These are phyloP conservation scores for Pseudogymnoascus sp. DNA, from an alignment of 2,329 filamentous ascomycete species.

Conservation along the genomic window DNA sequence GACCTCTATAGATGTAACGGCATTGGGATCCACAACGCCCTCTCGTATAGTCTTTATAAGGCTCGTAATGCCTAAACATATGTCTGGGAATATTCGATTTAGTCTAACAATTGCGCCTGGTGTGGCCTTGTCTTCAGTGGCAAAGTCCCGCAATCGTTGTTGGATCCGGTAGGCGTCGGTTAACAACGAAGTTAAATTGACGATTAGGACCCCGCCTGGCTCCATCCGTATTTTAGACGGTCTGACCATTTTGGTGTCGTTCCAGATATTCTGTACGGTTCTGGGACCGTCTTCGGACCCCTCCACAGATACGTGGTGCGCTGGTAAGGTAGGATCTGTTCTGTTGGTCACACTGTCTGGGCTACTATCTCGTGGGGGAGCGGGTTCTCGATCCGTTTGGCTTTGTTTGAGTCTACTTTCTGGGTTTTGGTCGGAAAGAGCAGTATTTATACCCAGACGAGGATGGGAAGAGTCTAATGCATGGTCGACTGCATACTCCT, in stretches of 20 bases:
- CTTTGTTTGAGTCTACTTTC: neutral
- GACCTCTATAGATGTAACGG: neutral
- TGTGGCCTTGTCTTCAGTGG: neutral
- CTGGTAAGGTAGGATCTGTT: too few species aligned
- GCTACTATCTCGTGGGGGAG: neutral
- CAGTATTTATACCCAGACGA: neutral
- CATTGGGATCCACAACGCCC: neutral
- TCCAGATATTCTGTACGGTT: too few species aligned
- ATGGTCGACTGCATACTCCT: neutral
- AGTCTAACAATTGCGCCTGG: neutral
- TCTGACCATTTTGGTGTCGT: too few species aligned
- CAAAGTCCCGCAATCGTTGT: neutral
- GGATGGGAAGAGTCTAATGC: neutral
- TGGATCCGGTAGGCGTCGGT: neutral
- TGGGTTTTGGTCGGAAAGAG: neutral
- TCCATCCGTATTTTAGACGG: too few species aligned
- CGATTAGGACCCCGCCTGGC: too few species aligned
- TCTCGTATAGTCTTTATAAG: neutral
- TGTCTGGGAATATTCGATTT: neutral
- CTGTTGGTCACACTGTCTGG: too few species aligned
- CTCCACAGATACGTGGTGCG: too few species aligned
- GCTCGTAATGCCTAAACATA: neutral
- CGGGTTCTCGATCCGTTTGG: neutral
- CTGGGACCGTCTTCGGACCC: too few species aligned
- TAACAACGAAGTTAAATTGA: neutral